Evolutionary conservation across 2,329 filamentous ascomycete species (phyloP), one percentile per base, ranked within the genome.

Genomic region (Bipolaris oryzae): DNA sequence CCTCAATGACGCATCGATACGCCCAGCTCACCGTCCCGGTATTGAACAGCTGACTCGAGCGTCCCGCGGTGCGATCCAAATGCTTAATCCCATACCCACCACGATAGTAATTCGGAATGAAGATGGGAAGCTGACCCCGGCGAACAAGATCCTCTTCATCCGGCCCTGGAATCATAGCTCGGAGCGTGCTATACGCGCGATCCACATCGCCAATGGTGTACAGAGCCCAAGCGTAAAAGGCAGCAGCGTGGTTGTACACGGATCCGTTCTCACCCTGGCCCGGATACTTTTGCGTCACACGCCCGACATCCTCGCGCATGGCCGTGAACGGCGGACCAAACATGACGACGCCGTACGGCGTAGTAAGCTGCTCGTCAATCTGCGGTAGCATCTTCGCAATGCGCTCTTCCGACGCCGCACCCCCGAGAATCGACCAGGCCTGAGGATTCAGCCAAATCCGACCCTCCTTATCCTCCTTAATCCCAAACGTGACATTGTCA

Each of bases 391-490:
- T 82, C 54, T 76, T 78, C 2, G 62, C 58, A 11, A 79, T 77
- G 62, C 83, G 77, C 1, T 77, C 74, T 1, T 66, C 18, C 47
- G 70, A 75, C 1, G 82, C 82, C 3, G 82, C 83, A 15, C 83
- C 83, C 55, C 81, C 76, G 21, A 85, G 80, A 48, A 85, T 84
- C 39, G 82, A 79, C 77, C 81, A 85, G 1, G 82, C 76, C 60
- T 85, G 83, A 0, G 83, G 83, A 63, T 85, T 85, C 52, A 85
- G 78, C 83, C 83, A 85, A 65, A 85, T 84, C 39, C 81, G 78
- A 34, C 83, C 83, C 64, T 85, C 81, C n/a, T 54, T 51, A 61
- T 85, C 84, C 20, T 76, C 69, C 57, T 79, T 77, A 49, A 80
- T 78, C 34, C 84, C 84, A 61, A 86, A 85, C 0, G 75, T 73